Percentiles rank a stretch among this genome's conserved stretches.
Evolutionary conservation across 2,329 filamentous ascomycete species (phyloP).

Genomic region (Hymenotorrendiella dingleyae): DNA sequence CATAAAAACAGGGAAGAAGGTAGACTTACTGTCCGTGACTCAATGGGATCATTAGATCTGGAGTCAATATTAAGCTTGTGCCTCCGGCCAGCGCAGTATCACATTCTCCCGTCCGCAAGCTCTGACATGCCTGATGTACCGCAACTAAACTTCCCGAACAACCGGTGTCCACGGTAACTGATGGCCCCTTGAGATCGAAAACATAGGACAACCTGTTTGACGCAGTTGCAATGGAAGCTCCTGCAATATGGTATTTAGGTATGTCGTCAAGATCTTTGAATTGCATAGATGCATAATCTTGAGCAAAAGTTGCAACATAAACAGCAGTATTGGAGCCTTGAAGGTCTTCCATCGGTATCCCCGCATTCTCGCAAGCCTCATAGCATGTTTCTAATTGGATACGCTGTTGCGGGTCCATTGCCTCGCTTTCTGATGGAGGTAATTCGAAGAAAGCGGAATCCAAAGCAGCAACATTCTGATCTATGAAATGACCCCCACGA

Average conservation of each 20-base stretch:
- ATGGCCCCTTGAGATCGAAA: constrained; percentile 34
- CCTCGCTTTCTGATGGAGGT: constrained; percentile 15
- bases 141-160: constrained; percentile 38
- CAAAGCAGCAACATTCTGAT: constrained; percentile 13
- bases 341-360: constrained; percentile 8
- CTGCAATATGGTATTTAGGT: constrained; percentile 31
- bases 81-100: constrained; percentile 25
- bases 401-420: constrained; percentile 19
- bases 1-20: constrained; percentile 29
- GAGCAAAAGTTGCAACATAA: constrained; percentile 37
- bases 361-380: constrained; percentile 7
- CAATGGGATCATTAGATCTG: constrained; percentile 5
- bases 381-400: constrained; percentile 3
- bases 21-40: background rate
- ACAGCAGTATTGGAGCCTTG: constrained; percentile 27
- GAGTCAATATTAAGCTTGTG: constrained; percentile 8
- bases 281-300: constrained; percentile 11
- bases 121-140: constrained; percentile 8
- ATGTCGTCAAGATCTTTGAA: constrained; percentile 8
- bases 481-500: constrained; percentile 13
- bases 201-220: constrained; percentile 35
- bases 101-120: constrained; percentile 1
- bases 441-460: constrained; percentile 12
- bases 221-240: constrained; percentile 38
- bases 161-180: constrained; percentile 40